Conservation (phyloP, 192 early-diverging fungal species). For the Backusella sp. region DNA sequence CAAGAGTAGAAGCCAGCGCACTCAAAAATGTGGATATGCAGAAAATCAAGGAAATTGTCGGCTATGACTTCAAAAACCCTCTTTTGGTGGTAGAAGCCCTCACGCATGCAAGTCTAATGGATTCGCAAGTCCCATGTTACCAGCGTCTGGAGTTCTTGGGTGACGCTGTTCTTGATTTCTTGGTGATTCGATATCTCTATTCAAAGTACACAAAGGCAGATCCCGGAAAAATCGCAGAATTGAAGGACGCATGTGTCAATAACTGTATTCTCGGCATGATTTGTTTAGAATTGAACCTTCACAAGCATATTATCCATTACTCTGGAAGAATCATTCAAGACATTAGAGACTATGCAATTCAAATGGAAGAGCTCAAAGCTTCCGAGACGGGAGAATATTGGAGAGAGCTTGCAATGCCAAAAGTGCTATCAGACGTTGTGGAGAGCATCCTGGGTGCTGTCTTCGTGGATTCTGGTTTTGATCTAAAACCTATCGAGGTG, state of each 20-base stretch:
- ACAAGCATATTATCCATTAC: slow-evolving; percentile 64
- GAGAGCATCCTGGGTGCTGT: slow-evolving; percentile 88
- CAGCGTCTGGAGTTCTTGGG: slow-evolving; percentile 92
- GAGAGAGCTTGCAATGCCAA: slow-evolving; percentile 75
- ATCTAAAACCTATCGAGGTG: slow-evolving; percentile 45
- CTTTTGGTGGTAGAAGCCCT: slow-evolving; percentile 73
- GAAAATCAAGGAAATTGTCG: slow-evolving; percentile 39
- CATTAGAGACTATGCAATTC: slow-evolving; percentile 51
- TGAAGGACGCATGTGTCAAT: slow-evolving; percentile 84
- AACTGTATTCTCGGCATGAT: slow-evolving; percentile 80
- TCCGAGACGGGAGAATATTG: slow-evolving; percentile 61
- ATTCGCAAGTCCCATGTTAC: slow-evolving; percentile 63
- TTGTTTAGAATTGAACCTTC: slow-evolving; percentile 61
- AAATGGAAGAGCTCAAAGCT: slow-evolving; percentile 44
- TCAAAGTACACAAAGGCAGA: slow-evolving; percentile 59
- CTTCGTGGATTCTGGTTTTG: slow-evolving; percentile 78
- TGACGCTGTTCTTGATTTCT: slow-evolving; percentile 77
- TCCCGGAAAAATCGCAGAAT: slow-evolving; percentile 75
- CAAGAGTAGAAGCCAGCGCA: slow-evolving; percentile 17
- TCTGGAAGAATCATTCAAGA: slow-evolving; percentile 51
- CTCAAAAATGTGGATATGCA: slow-evolving; percentile 17
- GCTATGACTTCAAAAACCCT: slow-evolving; percentile 73
- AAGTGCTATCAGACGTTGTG: slow-evolving; percentile 81
- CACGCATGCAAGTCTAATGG: slow-evolving; percentile 74
- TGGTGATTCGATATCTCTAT: slow-evolving; percentile 72